Percentiles rank a stretch among this genome's conserved stretches.
phyloP scores from a whole-genome alignment of 2,329 filamentous ascomycete species.

The Aureobasidium lini region DNA sequence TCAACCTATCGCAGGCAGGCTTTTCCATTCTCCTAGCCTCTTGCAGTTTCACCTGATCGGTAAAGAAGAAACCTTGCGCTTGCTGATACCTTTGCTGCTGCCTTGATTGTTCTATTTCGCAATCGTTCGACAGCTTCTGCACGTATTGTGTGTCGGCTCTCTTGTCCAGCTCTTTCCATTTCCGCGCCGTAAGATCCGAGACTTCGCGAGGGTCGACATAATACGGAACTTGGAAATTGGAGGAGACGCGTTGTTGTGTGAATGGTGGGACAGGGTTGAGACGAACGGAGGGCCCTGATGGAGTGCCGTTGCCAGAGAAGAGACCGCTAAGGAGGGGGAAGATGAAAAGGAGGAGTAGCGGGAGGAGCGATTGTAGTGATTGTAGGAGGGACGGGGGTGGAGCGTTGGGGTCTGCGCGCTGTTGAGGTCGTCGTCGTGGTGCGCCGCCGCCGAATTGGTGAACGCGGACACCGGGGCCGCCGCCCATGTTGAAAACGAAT shows the following conservation, averaged over 20 bases:
- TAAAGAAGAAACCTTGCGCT: slow-evolving; percentile 81
- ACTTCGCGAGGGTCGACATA: slow-evolving; percentile 77
- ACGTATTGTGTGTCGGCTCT: slow-evolving; percentile 69
- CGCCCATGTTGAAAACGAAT: slow-evolving; percentile 92
- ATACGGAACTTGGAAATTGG: slow-evolving; percentile 68
- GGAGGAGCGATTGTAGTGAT: slow-evolving; percentile 49
- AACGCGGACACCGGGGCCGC: slow-evolving; percentile 75
- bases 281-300: slow-evolving; percentile 61
- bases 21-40: slow-evolving; percentile 56
- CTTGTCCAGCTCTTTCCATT: slow-evolving; percentile 68
- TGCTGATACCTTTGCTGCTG: slow-evolving; percentile 64
- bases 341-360: slow-evolving; percentile 78
- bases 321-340: slow-evolving; percentile 75
- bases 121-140: slow-evolving; percentile 58
- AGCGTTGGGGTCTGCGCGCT: slow-evolving; percentile 43
- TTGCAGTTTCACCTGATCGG: slow-evolving; percentile 71
- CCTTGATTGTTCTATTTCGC: slow-evolving; percentile 62
- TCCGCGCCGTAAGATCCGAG: slow-evolving; percentile 57
- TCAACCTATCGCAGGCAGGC: slow-evolving; percentile 51
- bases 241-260: slow-evolving; percentile 65
- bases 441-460: slow-evolving; percentile 85
- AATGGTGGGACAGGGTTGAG: slow-evolving; percentile 70
- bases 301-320: slow-evolving; percentile 55
- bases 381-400: slow-evolving; percentile 45
- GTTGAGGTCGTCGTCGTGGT: slow-evolving; percentile 68